Evolutionary conservation across 192 early-diverging fungal species (phyloP), one percentile per base, ranked within the genome.

Genomic region (Obelidium mucronatum): DNA sequence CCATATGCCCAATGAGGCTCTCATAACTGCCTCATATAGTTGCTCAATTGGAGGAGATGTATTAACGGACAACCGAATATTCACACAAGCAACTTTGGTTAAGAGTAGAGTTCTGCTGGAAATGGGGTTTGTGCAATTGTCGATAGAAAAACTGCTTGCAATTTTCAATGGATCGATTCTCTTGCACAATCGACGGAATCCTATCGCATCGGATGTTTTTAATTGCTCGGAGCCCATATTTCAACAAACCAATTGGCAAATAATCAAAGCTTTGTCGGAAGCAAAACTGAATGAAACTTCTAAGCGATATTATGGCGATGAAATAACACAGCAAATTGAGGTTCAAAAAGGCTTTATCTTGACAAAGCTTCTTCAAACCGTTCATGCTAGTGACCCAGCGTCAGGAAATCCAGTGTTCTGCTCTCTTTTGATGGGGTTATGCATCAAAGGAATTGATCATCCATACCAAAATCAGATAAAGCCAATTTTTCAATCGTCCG

Each of bases 61-160:
- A 26, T 39, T 74, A 19, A 51, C 44, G 36, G 60, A 74, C 31
- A 40, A 74, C 59, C 31, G n/a, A 40, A 42, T 74, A n/a, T 62
- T 30, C 22, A n/a, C n/a, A 0, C 5, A 61, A 28, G 35, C 72
- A 28, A 24, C 62, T 1, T 11, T 74, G 30, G 26, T 48, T 15
- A 60, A 63, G 35, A 28, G 28, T 19, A 36, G 44, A 63, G 40
- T 63, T 26, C 48, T 74, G 39, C 59, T 60, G 24, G 31, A 40
- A 26, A n/a, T 74, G 19, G 72, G 72, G 26, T 62, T 58, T 74
- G 56, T 63, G 2, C 11, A 62, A 26, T 40, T 15, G 19, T 30
- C 72, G 1, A 19, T 74, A 5, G 37, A 74, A n/a, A 62, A 31
- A 4, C 28, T 74, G 31, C 15, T 31, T 22, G 28, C 36, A 15